phyloP scores from a whole-genome alignment of 2,329 filamentous ascomycete species.

The Aspergillus vadensis region DNA sequence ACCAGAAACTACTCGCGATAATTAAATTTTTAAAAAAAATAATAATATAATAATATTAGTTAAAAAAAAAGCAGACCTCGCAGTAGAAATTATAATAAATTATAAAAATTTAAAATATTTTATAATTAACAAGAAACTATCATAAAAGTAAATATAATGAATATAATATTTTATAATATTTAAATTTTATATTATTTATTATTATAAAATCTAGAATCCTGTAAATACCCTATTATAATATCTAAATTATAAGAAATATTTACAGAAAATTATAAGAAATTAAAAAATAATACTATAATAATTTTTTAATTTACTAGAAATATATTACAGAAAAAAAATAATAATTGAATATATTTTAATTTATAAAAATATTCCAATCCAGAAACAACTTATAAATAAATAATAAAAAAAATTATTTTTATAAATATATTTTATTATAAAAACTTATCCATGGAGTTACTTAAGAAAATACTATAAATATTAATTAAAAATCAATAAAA shows the following conservation, averaged over 20 bases:
- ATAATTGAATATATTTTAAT: background rate
- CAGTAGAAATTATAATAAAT: slow-evolving; percentile 6
- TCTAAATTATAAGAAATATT: background rate
- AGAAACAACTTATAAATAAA: background rate
- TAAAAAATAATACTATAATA: slow-evolving; percentile 4
- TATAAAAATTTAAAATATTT: slow-evolving; percentile 7
- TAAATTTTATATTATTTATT: background rate
- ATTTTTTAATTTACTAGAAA: background rate
- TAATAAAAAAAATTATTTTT: background rate
- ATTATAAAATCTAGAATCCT: background rate
- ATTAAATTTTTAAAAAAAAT: slow-evolving; percentile 9
- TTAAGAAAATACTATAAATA: background rate
- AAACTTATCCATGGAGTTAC: background rate
- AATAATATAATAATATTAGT: slow-evolving; percentile 10
- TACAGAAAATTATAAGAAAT: background rate
- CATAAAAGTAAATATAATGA: background rate
- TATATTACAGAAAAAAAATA: slow-evolving; percentile 11
- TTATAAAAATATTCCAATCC: slow-evolving; percentile 5
- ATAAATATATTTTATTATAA: background rate
- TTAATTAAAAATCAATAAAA: background rate
- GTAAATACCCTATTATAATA: background rate
- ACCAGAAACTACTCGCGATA: too few species aligned
- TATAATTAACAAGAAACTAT: background rate
- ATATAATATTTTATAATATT: background rate
- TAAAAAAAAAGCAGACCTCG: background rate